Evolutionary conservation across 2,329 filamentous ascomycete genomes (phyloP).

Genomic region (Fusarium sp.): DNA sequence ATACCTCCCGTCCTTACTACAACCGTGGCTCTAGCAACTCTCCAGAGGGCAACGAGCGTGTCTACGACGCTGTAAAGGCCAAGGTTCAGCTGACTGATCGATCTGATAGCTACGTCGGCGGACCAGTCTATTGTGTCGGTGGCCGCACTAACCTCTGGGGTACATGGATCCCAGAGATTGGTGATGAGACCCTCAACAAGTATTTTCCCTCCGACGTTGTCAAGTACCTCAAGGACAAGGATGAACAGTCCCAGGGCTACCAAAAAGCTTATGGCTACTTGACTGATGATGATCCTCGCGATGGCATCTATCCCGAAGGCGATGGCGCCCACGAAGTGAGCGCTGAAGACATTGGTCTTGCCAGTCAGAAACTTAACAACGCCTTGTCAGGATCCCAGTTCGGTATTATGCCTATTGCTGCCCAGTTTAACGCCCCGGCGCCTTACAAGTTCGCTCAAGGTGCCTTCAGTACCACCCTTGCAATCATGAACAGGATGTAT

Average conservation of each 20-base stretch:
- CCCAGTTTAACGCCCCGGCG: conserved; percentile 33
- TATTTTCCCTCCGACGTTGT: conserved; percentile 10
- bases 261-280: conserved; percentile 5
- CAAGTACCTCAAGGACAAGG: background rate
- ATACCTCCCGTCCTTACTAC: conserved; percentile 36
- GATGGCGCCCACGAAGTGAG: conserved; percentile 20
- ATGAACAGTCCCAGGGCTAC: background rate
- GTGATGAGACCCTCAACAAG: conserved; percentile 2
- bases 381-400: conserved; percentile 3
- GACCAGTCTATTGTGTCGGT: conserved; percentile 34
- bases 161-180: conserved; percentile 35
- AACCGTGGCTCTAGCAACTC: conserved; percentile 38
- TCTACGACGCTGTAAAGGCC: conserved; percentile 39
- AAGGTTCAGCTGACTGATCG: conserved; percentile 32
- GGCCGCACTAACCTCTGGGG: conserved; percentile 38
- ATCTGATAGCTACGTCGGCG: conserved; percentile 38
- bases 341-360: conserved; percentile 5
- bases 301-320: conserved; percentile 21
- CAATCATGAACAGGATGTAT: conserved; percentile 41
- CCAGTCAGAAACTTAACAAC: conserved; percentile 11
- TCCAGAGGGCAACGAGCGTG: conserved; percentile 36
- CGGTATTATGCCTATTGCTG: conserved; percentile 33
- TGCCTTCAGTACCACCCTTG: conserved; percentile 34
- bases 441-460: conserved; percentile 37
- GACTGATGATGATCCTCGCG: conserved; percentile 21